Evolutionary conservation across 75 land plant species (phyloP), one percentile per base, ranked within the genome.

Genomic region (Sequoiadendron giganteum): DNA sequence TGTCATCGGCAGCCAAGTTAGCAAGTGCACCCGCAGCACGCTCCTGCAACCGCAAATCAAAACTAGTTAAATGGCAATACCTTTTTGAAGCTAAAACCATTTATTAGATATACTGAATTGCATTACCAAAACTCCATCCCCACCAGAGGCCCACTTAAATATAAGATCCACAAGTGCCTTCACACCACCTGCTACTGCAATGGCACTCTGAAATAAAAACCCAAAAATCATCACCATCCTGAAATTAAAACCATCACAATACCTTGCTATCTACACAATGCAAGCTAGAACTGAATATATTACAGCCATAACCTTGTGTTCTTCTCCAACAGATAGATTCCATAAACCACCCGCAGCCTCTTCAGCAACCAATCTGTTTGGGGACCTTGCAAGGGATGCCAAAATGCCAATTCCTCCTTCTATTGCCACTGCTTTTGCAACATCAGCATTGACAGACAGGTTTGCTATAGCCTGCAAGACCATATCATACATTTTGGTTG

Each of bases 271-370:
- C 38, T 73, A 47, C 14, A 45, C n/a, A 28, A 45, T 82, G 18
- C n/a, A 45, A 10, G 48, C 32, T 28, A 82, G 52, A 47, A 49
- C 47, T 43, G 38, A 47, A 30, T 21, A 40, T 16, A 54, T 10
- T 10, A 75, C 38, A 75, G 34, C 38, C 77, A 75, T 75, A 87
- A 98, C 99, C 97, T 98, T 98, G 89, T 98, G 98, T 70, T 98
- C 99, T 90, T 98, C 99, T 25, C 99, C 99, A 77, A 98, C 99
- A 85, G 99, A 98, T 55, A 98, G 93, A 90, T 98, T 98, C 99
- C 99, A 98, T 32, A 98, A 93, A 75, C 99, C 99, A 61, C 99
- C 99, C 81, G 99, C 99, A 83, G 98, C 99, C 91, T 98, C 99
- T 89, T 98, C 99, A 34, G 98, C 99, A 90, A 98, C 99, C 90